Conservation (phyloP, 2,329 filamentous ascomycete species). For the Aspergillus fumigatiaffinis region DNA sequence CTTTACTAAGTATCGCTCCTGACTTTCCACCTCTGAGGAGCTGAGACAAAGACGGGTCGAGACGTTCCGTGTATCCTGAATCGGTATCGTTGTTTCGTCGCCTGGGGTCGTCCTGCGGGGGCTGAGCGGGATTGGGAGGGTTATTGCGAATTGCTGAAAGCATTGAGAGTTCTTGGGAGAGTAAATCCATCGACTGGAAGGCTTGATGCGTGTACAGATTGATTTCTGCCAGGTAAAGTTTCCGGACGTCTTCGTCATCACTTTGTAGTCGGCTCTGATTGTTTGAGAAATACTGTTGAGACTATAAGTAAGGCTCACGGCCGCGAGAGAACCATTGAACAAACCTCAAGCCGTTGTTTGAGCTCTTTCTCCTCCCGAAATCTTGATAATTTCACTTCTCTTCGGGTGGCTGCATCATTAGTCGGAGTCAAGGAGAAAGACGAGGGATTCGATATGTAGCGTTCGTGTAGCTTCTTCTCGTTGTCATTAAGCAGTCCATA, state of each 20-base stretch:
- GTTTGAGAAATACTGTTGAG: conserved; percentile 53
- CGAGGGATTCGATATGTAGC: conserved; percentile 68
- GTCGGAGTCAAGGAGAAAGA: conserved; percentile 68
- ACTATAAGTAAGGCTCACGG: conserved; percentile 24
- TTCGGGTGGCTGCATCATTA: conserved; percentile 62
- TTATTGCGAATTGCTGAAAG: conserved; percentile 64
- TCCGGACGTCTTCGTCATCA: conserved; percentile 80
- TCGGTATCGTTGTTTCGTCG: conserved; percentile 47
- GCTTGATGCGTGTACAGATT: conserved; percentile 70
- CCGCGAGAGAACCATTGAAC: conserved; percentile 17
- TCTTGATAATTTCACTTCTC: conserved; percentile 79
- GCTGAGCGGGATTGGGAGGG: conserved; percentile 38
- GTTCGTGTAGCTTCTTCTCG: conserved; percentile 66
- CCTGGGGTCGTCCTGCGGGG: conserved; percentile 34
- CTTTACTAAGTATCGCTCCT: conserved; percentile 70
- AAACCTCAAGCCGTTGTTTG: conserved; percentile 73
- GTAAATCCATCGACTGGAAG: conserved; percentile 81
- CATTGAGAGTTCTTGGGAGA: conserved; percentile 80
- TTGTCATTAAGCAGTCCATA: conserved; percentile 67
- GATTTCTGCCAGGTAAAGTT: conserved; percentile 73
- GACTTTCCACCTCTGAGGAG: conserved; percentile 45
- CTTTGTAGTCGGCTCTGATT: conserved; percentile 61
- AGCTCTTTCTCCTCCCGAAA: conserved; percentile 84
- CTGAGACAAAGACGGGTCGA: conserved; percentile 63
- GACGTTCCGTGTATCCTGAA: conserved; percentile 64